Base-by-base conservation (phyloP, 768 basidiomycete genomes). In the Thelephora aurantiotincta region DNA sequence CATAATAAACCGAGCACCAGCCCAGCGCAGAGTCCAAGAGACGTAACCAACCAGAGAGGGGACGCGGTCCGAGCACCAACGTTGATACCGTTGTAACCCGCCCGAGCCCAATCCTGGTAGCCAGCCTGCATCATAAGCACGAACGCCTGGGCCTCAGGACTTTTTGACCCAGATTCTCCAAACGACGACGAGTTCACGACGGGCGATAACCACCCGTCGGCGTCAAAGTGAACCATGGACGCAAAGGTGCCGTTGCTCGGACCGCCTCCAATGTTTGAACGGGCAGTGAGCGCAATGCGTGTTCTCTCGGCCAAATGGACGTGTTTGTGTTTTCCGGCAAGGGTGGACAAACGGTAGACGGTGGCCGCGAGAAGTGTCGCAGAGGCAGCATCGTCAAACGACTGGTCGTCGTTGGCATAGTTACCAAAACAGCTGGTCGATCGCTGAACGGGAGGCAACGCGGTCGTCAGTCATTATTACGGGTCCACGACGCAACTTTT, bases 81-180 rank as follows among this genome's bases (percentile, higher is more conserved):
- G 55, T 71, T 78, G n/a, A 60, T 65, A 6, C 80, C 79, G 22
- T 66, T 63, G 3, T 71, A 63, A 0, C 82, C 81, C 23, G 59
- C 70, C 0, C 63, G 65, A 1, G 72, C 69, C 85, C 87, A 90
- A 53, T 89, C 88, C 38, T 70, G 66, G 70, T 78, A 85, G 3
- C 83, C 82, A 0, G 84, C 73, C 49, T 88, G 70, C 63, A 91
- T 69, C 56, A 79, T 70, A 5, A 92, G 60, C 11, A 84, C 75
- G 60, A 93, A 93, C 6, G 82, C 84, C 64, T 92, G 72, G 0
- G 71, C 79, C 60, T 93, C 90, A 1, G 89, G 74, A 50, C 82
- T 84, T 16, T 74, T 18, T 0, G 61, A 49, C 0, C 82, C 80
- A 50, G 73, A 49, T 1, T 51, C 11, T 0, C 66, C 64, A 55